phyloP scores from a whole-genome alignment of 73 alveolate species.

The Tetrahymena malaccensis region DNA sequence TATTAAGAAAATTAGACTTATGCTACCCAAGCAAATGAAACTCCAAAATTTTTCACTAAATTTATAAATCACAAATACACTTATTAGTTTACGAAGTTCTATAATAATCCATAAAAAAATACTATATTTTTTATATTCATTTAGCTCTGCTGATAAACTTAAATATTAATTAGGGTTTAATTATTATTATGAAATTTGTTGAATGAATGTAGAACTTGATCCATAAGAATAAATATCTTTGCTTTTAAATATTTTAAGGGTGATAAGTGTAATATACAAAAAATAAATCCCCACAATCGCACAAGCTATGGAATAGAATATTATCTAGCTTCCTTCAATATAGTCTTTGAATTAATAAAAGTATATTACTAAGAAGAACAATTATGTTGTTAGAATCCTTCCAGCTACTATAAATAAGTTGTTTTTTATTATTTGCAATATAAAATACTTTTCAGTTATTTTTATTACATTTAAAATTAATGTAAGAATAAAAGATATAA shows the following conservation, averaged over 20 bases:
- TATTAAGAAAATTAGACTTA: no score
- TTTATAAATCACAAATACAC: neutral
- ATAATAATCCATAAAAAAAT: neutral
- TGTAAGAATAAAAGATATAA: neutral
- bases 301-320: neutral
- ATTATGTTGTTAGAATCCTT: neutral
- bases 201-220: neutral
- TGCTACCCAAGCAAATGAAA: neutral
- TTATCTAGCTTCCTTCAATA: no score
- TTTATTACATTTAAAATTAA: no score
- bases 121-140: neutral
- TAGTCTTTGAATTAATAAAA: no score
- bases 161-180: no score
- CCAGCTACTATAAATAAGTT: neutral
- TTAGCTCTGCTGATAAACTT: neutral
- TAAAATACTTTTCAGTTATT: no score
- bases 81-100: neutral
- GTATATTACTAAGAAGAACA: neutral
- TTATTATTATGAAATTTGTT: no score
- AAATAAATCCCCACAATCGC: neutral
- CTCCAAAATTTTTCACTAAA: neutral
- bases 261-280: no score
- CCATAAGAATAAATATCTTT: neutral
- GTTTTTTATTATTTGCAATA: no score
- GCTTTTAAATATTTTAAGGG: neutral